Evolutionary conservation across 345 rosid species (phyloP).

Genomic region (Brassica nigra): DNA sequence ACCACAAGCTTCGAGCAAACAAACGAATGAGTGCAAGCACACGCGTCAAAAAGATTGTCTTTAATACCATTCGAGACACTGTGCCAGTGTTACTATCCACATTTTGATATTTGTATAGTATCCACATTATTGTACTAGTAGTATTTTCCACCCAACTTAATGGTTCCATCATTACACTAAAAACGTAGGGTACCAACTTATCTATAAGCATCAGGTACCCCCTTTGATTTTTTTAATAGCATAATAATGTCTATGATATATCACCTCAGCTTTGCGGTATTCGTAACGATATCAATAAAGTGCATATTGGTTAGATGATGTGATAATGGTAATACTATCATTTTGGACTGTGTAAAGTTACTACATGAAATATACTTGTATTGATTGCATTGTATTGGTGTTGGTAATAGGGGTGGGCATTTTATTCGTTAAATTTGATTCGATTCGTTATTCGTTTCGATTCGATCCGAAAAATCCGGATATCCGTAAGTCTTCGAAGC

Average conservation of each 20-base stretch:
- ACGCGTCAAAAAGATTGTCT: neutral
- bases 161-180: constrained; percentile 1
- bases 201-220: neutral
- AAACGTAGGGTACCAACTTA: neutral
- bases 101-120: neutral
- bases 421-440: no score
- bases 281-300: constrained; percentile 10
- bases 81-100: neutral
- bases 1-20: neutral
- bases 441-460: no score
- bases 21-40: neutral
- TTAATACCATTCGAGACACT: neutral
- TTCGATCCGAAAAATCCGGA: no score
- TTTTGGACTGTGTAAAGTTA: neutral
- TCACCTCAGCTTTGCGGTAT: constrained; percentile 8
- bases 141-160: neutral
- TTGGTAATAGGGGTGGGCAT: no score
- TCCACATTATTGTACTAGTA: neutral
- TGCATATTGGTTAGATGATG: neutral
- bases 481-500: no score
- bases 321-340: neutral
- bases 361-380: neutral
- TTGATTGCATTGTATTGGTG: neutral
- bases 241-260: neutral
- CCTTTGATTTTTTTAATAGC: neutral